A percentile compares a stretch with the other conserved stretches of the same genome.
phyloP scores from a whole-genome alignment of 768 basidiomycete genomes.

The Chalciporus pseudorubinellus region DNA sequence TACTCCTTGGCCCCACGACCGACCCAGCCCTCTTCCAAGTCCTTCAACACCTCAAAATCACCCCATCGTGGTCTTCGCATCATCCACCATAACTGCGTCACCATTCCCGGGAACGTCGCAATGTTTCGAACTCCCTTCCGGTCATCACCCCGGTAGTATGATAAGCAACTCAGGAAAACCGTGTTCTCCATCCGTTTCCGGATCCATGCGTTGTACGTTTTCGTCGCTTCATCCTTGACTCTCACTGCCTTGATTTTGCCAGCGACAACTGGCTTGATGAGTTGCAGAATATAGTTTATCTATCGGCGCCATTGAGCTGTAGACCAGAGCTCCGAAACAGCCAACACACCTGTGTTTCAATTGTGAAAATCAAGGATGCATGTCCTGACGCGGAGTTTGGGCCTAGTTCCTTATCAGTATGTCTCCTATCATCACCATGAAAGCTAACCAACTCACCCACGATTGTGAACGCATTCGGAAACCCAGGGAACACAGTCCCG shows the following conservation, averaged over 20 bases:
- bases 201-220: conserved; percentile 44
- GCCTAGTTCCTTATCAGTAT: conserved; percentile 29
- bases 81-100: conserved; percentile 13
- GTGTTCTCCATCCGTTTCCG: conserved; percentile 45
- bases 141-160: conserved; percentile 44
- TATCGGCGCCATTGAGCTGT: conserved; percentile 21
- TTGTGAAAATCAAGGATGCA: conserved; percentile 48
- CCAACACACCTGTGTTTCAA: neutral
- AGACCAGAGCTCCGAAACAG: neutral
- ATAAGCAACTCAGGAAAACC: conserved; percentile 50
- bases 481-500: conserved; percentile 47
- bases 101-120: conserved; percentile 54
- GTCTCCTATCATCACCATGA: neutral
- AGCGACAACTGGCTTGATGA: conserved; percentile 51
- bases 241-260: conserved; percentile 50
- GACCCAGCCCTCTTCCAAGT: neutral
- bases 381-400: conserved; percentile 61
- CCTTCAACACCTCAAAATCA: neutral
- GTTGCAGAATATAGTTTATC: conserved; percentile 48
- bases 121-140: conserved; percentile 25
- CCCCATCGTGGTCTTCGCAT: neutral
- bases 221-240: conserved; percentile 44
- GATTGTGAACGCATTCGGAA: conserved; percentile 24
- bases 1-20: neutral
- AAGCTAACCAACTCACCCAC: conserved; percentile 38